These are phyloP conservation scores for Alternaria rosae DNA, from an alignment of 2,329 filamentous ascomycete genomes.

Conservation along the genomic window DNA sequence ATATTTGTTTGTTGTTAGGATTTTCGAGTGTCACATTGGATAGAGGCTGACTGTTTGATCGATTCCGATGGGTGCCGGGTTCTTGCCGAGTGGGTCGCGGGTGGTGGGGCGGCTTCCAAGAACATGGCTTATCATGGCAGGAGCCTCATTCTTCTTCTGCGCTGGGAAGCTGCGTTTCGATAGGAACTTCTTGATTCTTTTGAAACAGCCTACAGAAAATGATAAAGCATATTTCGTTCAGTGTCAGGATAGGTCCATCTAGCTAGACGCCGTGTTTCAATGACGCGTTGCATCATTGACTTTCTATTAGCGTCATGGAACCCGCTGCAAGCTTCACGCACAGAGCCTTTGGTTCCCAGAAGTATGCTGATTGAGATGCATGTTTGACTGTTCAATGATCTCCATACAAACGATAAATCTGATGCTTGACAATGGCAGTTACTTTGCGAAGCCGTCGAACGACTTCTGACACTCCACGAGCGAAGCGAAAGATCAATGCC, in stretches of 20 bases:
- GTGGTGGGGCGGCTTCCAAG: not conserved
- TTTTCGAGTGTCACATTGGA: not conserved
- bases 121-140: not conserved
- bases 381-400: not conserved
- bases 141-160: not conserved
- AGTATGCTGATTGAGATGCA: not conserved
- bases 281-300: not conserved
- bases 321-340: not conserved
- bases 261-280: not conserved
- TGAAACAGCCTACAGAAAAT: not conserved
- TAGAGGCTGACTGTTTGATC: not conserved
- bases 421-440: not conserved
- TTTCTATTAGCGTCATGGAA: not conserved
- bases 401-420: not conserved
- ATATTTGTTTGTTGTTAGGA: conserved; percentile 10
- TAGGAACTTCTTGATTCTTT: not conserved
- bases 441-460: conserved; percentile 1
- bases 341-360: not conserved
- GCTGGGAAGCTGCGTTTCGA: not conserved
- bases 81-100: conserved; percentile 1
- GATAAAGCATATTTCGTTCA: not conserved
- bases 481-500: not conserved
- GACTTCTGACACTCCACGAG: not conserved
- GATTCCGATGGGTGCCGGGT: conserved; percentile 7
- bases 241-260: not conserved